Percentiles rank a stretch among this genome's conserved stretches.
These are phyloP conservation scores for Anethum foeniculum DNA, from an alignment of 140 eudicot species.

Conservation along the genomic window DNA sequence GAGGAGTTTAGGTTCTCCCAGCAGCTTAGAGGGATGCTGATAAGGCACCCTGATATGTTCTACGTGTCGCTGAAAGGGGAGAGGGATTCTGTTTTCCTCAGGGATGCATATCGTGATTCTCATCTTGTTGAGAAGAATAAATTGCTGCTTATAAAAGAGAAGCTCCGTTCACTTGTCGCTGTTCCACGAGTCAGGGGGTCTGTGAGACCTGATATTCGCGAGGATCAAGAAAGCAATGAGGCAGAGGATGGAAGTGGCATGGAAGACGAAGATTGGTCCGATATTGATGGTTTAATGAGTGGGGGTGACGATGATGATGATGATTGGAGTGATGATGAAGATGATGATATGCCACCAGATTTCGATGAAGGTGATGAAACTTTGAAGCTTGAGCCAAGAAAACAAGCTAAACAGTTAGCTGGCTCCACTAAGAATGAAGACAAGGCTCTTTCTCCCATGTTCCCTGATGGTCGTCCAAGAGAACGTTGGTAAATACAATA, in stretches of 20 bases:
- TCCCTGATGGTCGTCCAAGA: conserved; percentile 93
- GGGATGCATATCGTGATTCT: conserved; percentile 89
- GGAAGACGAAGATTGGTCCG: conserved; percentile 74
- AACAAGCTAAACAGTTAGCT: conserved; percentile 24
- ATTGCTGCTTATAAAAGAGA: conserved; percentile 76
- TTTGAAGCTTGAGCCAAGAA: conserved; percentile 33
- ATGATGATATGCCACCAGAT: conserved; percentile 74
- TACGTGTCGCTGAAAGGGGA: conserved; percentile 91
- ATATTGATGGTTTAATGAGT: conserved; percentile 49
- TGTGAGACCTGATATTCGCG: conserved; percentile 26
- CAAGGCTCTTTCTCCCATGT: conserved; percentile 46
- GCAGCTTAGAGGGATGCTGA: conserved; percentile 90
- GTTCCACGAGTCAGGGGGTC: conserved; percentile 55
- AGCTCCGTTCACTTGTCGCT: conserved; percentile 74
- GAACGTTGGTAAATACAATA: conserved; percentile 72
- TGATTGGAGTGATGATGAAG: conserved; percentile 43
- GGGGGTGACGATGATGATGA: conserved; percentile 45
- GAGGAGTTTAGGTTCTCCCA: conserved; percentile 96
- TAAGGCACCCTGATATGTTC: conserved; percentile 99
- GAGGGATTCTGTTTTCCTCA: conserved; percentile 89
- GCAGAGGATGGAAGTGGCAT: conserved; percentile 30
- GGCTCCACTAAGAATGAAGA: conserved; percentile 29
- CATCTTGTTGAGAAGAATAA: conserved; percentile 74
- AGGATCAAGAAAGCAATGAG: conserved; percentile 27
- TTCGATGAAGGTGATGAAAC: conserved; percentile 49